Conservation (phyloP, 495 filamentous ascomycete species). For the Aspergillus egyptiacus region DNA sequence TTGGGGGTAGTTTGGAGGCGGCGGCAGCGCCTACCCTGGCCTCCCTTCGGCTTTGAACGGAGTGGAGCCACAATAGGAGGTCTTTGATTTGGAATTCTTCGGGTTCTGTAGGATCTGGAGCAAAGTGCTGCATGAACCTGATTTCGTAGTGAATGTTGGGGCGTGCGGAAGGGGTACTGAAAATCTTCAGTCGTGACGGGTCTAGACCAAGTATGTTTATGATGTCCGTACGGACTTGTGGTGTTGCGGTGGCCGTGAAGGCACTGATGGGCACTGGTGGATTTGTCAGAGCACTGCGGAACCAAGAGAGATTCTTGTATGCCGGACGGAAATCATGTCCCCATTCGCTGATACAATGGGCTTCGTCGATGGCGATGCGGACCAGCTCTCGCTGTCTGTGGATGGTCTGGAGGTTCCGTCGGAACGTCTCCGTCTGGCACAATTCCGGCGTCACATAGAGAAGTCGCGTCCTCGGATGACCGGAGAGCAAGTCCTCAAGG, state of each 20-base stretch:
- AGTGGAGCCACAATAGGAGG: conserved; percentile 65
- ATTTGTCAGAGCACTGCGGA: conserved; percentile 67
- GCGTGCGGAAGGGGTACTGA: conserved; percentile 72
- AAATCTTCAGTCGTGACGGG: conserved; percentile 55
- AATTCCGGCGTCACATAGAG: conserved; percentile 93
- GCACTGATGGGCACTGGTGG: conserved; percentile 85
- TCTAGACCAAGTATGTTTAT: conserved; percentile 67
- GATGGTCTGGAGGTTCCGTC: conserved; percentile 64
- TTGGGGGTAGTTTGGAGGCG: conserved; percentile 51
- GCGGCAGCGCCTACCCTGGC: conserved; percentile 32
- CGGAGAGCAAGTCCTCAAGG: conserved; percentile 72
- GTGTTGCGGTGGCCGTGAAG: conserved; percentile 84
- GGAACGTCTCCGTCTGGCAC: conserved; percentile 73
- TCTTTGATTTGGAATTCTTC: conserved; percentile 53
- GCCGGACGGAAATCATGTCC: conserved; percentile 95
- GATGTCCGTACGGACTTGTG: conserved; percentile 71
- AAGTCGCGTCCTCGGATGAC: conserved; percentile 76
- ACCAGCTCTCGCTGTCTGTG: conserved; percentile 75
- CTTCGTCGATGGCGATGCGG: conserved; percentile 87
- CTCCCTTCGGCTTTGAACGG: conserved; percentile 59
- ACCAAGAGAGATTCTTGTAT: conserved; percentile 84
- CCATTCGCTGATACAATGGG: conserved; percentile 97
- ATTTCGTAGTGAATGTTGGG: conserved; percentile 91
- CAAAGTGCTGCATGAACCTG: conserved; percentile 64
- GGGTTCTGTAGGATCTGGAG: conserved; percentile 21